phyloP scores from a whole-genome alignment of 106 monocot species.

The Xerophyta viscosa region DNA sequence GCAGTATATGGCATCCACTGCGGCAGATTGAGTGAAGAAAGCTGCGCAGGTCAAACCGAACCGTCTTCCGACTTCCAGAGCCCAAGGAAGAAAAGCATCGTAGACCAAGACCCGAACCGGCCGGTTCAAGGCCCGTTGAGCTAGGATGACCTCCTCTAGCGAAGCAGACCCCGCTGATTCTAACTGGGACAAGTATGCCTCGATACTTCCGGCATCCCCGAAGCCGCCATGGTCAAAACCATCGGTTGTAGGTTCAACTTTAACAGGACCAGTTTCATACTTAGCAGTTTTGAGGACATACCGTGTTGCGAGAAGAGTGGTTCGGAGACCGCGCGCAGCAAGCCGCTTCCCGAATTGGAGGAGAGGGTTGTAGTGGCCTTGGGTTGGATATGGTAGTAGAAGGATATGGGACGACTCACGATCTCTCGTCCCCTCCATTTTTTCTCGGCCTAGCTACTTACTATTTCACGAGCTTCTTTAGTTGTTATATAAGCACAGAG shows the following conservation, averaged over 20 bases:
- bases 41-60: conserved; percentile 2
- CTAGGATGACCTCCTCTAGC: background rate
- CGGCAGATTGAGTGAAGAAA: conserved; percentile 12
- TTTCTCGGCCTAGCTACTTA: too few species aligned
- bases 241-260: conserved; percentile 8
- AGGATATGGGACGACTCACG: too few species aligned
- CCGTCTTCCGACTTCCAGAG: conserved; percentile 5
- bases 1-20: conserved; percentile 9
- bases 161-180: background rate
- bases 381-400: too few species aligned
- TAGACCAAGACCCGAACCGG: conserved; percentile 2
- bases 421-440: too few species aligned
- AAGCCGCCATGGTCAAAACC: conserved; percentile 12
- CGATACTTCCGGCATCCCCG: background rate
- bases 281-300: background rate
- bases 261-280: background rate
- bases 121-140: background rate
- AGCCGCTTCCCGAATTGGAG: conserved; percentile 17
- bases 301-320: conserved; percentile 8
- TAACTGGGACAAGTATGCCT: conserved; percentile 1
- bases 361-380: background rate
- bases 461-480: too few species aligned
- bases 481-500: too few species aligned
- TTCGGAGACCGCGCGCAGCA: background rate
- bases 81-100: conserved; percentile 14